Percentiles rank a stretch among this genome's conserved stretches.
These are phyloP conservation scores for Musa troglodytarum DNA, from an alignment of 176 grass and related monocot species.

Conservation along the genomic window DNA sequence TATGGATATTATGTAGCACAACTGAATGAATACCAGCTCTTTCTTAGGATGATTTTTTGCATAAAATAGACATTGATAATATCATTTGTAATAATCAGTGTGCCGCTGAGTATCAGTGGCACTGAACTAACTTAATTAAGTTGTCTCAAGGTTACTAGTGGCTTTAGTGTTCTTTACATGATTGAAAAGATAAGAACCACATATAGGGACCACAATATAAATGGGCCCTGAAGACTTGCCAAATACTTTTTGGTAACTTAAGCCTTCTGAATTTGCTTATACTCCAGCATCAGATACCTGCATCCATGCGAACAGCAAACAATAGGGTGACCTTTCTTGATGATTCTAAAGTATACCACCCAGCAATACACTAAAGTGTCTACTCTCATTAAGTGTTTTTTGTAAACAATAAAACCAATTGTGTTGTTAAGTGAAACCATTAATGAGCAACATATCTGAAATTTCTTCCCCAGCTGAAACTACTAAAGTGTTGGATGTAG, in stretches of 20 bases:
- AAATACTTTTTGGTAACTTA: not conserved
- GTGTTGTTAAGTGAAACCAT: not conserved
- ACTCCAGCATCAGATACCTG: not conserved
- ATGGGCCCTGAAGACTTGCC: no score
- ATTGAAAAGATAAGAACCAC: not conserved
- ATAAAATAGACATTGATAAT: no score
- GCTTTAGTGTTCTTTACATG: not conserved
- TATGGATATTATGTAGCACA: no score
- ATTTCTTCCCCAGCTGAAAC: slow-evolving; percentile 15
- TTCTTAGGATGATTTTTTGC: no score
- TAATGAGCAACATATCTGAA: slow-evolving; percentile 49
- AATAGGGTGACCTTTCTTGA: not conserved
- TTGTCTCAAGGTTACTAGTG: not conserved
- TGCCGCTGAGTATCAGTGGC: no score
- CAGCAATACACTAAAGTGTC: not conserved
- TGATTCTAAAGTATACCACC: no score
- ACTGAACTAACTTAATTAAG: no score
- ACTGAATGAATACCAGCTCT: no score
- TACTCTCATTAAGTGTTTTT: not conserved
- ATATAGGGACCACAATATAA: no score
- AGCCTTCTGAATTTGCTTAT: not conserved
- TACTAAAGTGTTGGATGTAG: slow-evolving; percentile 36
- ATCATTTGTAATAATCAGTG: no score
- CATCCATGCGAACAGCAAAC: not conserved
- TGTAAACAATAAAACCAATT: not conserved